Evolutionary conservation across 768 basidiomycete genomes (phyloP), one percentile per base, ranked within the genome.

Genomic region (Tephrocybe sp.): DNA sequence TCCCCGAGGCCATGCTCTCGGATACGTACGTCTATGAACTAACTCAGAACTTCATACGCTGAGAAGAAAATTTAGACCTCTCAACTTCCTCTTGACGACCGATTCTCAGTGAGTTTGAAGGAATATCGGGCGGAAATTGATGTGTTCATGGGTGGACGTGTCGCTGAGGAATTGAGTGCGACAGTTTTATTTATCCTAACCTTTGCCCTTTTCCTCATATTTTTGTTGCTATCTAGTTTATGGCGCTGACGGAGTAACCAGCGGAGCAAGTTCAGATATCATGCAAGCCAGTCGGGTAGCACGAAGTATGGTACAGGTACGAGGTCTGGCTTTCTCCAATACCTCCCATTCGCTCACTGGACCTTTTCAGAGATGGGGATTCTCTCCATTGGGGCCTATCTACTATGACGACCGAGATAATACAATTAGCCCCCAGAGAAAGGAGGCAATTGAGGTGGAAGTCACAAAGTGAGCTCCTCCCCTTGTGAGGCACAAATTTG

Each of bases 1-100:
- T 45, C 95, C 95, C 33, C 88, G 97, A 59, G 97, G 97, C 22
- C 89, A 95, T 63, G 88, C 94, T 18, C 77, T 98, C 38, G 94
- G 94, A 49, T 71, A 88, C 57, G 90, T 92, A 71, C 56, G 85
- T 79, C 51, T 52, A 40, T 25, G 9, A 36, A 21, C 9, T 29
- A 21, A 25, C 9, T 30, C 40, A 33, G 16, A 31, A 45, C 56
- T 52, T 44, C 37, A 36, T 34, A 9, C 50, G 47, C 49, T 23
- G 45, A n/a, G n/a, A n/a, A n/a, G n/a, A n/a, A n/a, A n/a, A n/a
- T n/a, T 41, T 59, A 84, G 89, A 94, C 91, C 15, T 80, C 86
- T 37, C 76, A 80, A 62, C 71, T 94, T 42, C 91, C 92, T 2
- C 81, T 88, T 59, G 76, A 84, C 52, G 91, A 94, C 66, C 78